Conservation (phyloP, 371 early-diverging fungal species). For the Catenaria anguillulae region DNA sequence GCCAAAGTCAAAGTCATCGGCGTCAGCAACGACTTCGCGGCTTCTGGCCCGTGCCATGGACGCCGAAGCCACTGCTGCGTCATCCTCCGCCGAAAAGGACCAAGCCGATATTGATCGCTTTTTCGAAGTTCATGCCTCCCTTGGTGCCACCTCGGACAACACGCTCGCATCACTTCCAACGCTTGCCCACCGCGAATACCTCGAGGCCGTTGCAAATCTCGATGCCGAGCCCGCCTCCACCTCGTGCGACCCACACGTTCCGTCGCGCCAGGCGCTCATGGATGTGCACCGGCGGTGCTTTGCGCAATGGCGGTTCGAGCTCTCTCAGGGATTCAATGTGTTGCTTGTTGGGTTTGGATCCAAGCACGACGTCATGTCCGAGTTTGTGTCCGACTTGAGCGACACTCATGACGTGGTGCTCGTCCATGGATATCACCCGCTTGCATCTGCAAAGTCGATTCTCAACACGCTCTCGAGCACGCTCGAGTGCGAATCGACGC, state of each 20-base stretch:
- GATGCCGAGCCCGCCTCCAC: slow-evolving; percentile 19
- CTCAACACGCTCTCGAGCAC: slow-evolving; percentile 15
- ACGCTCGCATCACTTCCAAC: slow-evolving; percentile 57
- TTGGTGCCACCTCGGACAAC: slow-evolving; percentile 62
- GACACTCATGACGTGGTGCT: slow-evolving; percentile 49
- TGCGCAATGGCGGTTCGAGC: slow-evolving; percentile 68
- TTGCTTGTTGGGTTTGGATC: slow-evolving; percentile 82
- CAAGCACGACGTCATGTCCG: slow-evolving; percentile 54
- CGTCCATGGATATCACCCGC: slow-evolving; percentile 71
- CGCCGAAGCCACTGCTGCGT: too few relatives aligned
- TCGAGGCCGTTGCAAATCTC: slow-evolving; percentile 4
- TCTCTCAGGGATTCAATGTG: slow-evolving; percentile 57
- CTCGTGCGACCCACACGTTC: slow-evolving; percentile 30
- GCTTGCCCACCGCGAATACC: slow-evolving; percentile 47
- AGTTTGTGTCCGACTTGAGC: slow-evolving; percentile 44
- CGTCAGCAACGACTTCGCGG: too few relatives aligned
- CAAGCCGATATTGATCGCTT: slow-evolving; percentile 50
- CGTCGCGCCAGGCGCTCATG: slow-evolving; percentile 35
- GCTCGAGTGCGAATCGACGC: not conserved
- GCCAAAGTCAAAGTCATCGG: too few relatives aligned
- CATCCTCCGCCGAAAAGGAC: slow-evolving; percentile 13
- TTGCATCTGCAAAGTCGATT: slow-evolving; percentile 47
- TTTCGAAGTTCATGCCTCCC: slow-evolving; percentile 47
- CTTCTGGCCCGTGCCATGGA: too few relatives aligned
- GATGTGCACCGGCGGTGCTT: slow-evolving; percentile 45